phyloP scores from a whole-genome alignment of 352 stramenopile genomes.

The Globisporangium abappressorium region DNA sequence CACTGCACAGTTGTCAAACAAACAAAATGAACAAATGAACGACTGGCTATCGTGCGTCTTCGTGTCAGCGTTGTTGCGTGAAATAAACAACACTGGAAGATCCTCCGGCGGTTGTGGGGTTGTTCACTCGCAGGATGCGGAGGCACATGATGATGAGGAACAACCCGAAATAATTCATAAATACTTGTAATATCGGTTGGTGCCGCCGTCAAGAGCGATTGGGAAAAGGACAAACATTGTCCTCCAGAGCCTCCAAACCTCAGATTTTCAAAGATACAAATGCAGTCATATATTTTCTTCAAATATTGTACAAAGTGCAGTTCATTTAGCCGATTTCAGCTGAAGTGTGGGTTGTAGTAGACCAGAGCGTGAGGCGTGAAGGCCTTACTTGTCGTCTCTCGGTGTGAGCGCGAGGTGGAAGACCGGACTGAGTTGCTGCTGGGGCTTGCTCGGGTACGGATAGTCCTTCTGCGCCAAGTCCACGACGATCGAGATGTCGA shows the following conservation, averaged over 20 bases:
- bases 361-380: background rate
- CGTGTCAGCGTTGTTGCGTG: background rate
- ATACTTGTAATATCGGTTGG: no score
- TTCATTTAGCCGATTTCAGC: background rate
- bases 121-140: background rate
- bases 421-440: background rate
- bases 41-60: background rate
- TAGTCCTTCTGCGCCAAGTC: background rate
- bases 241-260: background rate
- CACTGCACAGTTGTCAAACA: background rate
- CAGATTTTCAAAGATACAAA: background rate
- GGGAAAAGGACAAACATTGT: background rate
- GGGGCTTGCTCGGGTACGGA: background rate
- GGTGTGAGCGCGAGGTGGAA: slow-evolving; percentile 10
- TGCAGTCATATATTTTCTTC: background rate
- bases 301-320: background rate
- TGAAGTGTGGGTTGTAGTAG: background rate
- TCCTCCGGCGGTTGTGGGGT: background rate
- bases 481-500: slow-evolving; percentile 12
- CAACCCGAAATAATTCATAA: background rate
- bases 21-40: background rate
- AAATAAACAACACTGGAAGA: background rate
- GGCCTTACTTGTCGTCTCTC: background rate
- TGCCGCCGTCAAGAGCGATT: background rate
- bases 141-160: background rate